phyloP scores from a whole-genome alignment of 495 filamentous ascomycete species.

The Lentithecium fluviatile region DNA sequence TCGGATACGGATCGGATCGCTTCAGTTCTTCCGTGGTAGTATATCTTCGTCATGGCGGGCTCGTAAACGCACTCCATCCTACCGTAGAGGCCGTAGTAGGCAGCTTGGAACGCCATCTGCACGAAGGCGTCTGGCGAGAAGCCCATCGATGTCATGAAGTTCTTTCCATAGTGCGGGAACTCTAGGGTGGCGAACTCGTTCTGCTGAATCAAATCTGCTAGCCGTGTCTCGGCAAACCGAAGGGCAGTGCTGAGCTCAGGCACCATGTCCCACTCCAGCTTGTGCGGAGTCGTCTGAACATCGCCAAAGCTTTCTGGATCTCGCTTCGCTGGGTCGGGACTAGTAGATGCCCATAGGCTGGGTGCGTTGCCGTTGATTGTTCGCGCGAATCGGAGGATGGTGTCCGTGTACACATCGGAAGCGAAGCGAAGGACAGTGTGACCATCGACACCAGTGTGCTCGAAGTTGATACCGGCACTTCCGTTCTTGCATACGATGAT shows the following conservation, averaged over 20 bases:
- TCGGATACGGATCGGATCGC: constrained; percentile 83
- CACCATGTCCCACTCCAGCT: constrained; percentile 96
- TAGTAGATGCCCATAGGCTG: constrained; percentile 83
- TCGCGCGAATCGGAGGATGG: constrained; percentile 90
- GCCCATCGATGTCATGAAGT: constrained; percentile 94
- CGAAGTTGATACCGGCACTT: constrained; percentile 97
- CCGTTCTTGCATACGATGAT: constrained; percentile 99
- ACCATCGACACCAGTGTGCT: constrained; percentile 96
- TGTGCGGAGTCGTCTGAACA: constrained; percentile 90
- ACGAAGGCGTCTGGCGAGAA: constrained; percentile 97
- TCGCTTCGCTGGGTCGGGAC: constrained; percentile 89
- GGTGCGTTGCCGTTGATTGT: constrained; percentile 96
- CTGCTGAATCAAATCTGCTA: constrained; percentile 93
- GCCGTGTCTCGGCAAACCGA: constrained; percentile 90
- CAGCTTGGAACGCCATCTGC: constrained; percentile 98
- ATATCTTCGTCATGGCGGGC: constrained; percentile 96
- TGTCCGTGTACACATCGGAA: constrained; percentile 95
- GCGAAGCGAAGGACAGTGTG: constrained; percentile 96
- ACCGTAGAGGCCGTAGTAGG: constrained; percentile 96
- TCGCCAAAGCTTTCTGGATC: constrained; percentile 93
- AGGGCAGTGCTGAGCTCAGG: constrained; percentile 89
- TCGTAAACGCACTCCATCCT: constrained; percentile 93
- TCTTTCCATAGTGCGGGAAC: constrained; percentile 87
- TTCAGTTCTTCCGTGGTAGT: constrained; percentile 90
- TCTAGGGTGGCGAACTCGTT: constrained; percentile 95